These are phyloP conservation scores for Kwoniella sp. DNA, from an alignment of 768 basidiomycete genomes.

Conservation along the genomic window DNA sequence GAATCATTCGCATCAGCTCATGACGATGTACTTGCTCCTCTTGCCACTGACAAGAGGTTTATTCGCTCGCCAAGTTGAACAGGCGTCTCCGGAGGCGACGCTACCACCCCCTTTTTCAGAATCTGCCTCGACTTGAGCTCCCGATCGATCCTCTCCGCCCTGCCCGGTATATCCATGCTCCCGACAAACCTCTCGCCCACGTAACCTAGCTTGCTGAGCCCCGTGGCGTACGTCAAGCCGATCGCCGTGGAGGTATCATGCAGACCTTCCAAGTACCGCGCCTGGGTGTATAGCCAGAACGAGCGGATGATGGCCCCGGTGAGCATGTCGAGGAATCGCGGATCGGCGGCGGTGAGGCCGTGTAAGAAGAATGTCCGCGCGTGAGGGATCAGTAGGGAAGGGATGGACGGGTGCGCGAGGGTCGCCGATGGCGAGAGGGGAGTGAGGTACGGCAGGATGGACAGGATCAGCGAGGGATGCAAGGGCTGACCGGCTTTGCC, in stretches of 20 bases:
- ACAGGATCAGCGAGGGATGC: slow-evolving; percentile 7
- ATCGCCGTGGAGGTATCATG: slow-evolving; percentile 8
- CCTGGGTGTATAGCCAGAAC: slow-evolving; percentile 4
- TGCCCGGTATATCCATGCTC: not conserved
- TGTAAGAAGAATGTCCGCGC: not conserved
- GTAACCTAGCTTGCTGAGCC: slow-evolving; percentile 26
- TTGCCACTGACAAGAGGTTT: slow-evolving; percentile 32
- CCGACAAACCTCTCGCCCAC: slow-evolving; percentile 14
- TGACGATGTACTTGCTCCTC: not conserved
- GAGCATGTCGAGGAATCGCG: slow-evolving; percentile 30
- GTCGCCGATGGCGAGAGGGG: slow-evolving; percentile 19
- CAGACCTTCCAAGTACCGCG: slow-evolving; percentile 30
- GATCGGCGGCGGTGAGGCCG: slow-evolving; percentile 18
- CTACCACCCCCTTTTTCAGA: slow-evolving; percentile 12
- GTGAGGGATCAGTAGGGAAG: slow-evolving; percentile 9
- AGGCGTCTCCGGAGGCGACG: slow-evolving; percentile 10
- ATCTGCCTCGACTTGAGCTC: slow-evolving; percentile 17
- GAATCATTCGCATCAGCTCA: not conserved
- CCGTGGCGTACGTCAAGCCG: slow-evolving; percentile 17
- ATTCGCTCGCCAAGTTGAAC: slow-evolving; percentile 25
- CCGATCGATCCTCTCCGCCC: not conserved
- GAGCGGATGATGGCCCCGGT: slow-evolving; percentile 17
- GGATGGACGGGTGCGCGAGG: not conserved
- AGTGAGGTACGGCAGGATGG: slow-evolving; percentile 16
- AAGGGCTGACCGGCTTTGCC: slow-evolving; percentile 3